Evolutionary conservation across 805 yeast genomes (phyloP).

Genomic region (Saccharomycopsis sp.): DNA sequence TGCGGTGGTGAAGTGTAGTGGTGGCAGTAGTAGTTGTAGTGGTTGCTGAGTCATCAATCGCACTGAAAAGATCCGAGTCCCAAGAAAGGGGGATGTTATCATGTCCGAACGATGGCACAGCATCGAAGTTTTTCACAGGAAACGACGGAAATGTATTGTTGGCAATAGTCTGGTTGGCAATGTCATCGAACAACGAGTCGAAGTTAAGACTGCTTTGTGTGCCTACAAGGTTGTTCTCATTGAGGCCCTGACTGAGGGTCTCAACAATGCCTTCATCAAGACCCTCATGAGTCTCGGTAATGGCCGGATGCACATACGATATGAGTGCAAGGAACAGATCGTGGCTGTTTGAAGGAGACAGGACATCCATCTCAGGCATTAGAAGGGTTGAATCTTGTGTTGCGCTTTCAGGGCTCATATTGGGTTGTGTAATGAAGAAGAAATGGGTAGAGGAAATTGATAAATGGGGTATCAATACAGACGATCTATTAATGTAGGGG

Average conservation of each 20-base stretch:
- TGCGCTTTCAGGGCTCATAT: not conserved
- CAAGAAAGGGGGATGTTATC: not conserved
- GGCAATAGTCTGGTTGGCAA: not conserved
- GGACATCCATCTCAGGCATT: not conserved
- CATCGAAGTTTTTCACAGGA: too few relatives aligned
- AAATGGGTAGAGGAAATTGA: too few relatives aligned
- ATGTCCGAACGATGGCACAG: not conserved
- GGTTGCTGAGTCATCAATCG: not conserved
- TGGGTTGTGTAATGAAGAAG: too few relatives aligned
- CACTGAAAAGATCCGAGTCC: not conserved
- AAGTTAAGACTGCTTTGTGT: not conserved
- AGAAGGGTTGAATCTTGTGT: not conserved
- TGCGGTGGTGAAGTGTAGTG: not conserved
- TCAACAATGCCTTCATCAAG: not conserved
- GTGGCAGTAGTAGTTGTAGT: not conserved
- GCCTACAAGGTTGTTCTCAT: too few relatives aligned
- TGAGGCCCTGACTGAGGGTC: too few relatives aligned
- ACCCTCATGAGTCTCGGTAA: not conserved
- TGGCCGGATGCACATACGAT: not conserved
- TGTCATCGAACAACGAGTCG: not conserved
- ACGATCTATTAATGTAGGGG: too few relatives aligned
- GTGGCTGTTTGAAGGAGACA: not conserved
- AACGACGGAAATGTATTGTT: not conserved
- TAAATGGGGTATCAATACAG: too few relatives aligned
- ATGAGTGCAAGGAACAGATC: not conserved